A percentile compares a stretch with the other conserved stretches of the same genome.
Evolutionary conservation across 352 stramenopile species (phyloP).

Genomic region (Pythium vanterpoolii): DNA sequence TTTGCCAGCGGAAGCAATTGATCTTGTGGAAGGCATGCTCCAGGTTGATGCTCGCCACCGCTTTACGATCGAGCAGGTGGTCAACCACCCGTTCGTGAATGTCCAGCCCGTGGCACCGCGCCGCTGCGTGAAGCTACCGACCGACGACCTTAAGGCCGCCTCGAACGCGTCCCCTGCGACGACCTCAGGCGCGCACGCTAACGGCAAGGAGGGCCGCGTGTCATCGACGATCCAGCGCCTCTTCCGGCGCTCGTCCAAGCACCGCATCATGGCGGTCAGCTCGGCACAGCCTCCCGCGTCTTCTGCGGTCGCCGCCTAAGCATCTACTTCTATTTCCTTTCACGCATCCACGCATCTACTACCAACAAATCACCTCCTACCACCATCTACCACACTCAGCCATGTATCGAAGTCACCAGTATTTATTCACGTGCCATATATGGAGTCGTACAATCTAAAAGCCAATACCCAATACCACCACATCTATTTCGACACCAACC

Average conservation of each 20-base stretch:
- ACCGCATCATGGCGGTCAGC: conserved; percentile 30
- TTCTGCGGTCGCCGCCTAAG: conserved; percentile 14
- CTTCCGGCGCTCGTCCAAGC: conserved; percentile 28
- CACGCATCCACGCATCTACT: conserved; percentile 9
- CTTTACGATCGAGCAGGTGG: conserved; percentile 56
- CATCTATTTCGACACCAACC: not conserved
- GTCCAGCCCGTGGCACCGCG: conserved; percentile 13
- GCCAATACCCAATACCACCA: not conserved
- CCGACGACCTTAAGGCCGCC: conserved; percentile 12
- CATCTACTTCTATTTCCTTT: not conserved
- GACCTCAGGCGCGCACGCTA: not conserved
- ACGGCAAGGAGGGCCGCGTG: conserved; percentile 17
- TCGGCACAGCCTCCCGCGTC: conserved; percentile 15
- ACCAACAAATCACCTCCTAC: too few relatives aligned
- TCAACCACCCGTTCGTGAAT: conserved; percentile 59
- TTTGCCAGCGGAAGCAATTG: conserved; percentile 46
- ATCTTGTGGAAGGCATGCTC: conserved; percentile 64
- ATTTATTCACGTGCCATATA: conserved; percentile 23
- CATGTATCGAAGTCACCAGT: conserved; percentile 19
- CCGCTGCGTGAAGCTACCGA: conserved; percentile 7
- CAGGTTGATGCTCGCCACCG: conserved; percentile 52
- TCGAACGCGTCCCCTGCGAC: conserved; percentile 1
- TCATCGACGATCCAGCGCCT: conserved; percentile 21
- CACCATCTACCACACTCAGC: not conserved
- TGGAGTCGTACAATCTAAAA: conserved; percentile 4